A percentile compares a stretch with the other conserved stretches of the same genome.
phyloP scores from a whole-genome alignment of 164 flowering plant genomes.

The Tinospora cordifolia region DNA sequence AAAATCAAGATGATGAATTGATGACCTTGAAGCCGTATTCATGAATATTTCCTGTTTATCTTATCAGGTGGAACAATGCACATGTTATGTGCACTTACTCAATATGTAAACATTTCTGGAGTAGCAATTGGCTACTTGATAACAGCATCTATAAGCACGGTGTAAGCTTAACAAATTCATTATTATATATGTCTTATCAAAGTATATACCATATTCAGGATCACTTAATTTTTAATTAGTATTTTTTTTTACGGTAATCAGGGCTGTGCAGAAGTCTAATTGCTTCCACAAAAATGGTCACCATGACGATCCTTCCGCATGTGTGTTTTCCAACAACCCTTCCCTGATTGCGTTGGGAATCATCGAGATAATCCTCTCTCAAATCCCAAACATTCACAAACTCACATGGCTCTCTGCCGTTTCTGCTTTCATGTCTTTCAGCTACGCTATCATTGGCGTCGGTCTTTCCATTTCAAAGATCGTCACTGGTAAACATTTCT shows the following conservation, averaged over 20 bases:
- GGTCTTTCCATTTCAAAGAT: slow-evolving; percentile 31
- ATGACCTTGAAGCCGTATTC: no score
- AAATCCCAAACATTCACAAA: slow-evolving; percentile 44
- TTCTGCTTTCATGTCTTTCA: slow-evolving; percentile 48
- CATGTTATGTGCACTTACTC: slow-evolving; percentile 28
- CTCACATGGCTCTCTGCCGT: slow-evolving; percentile 39
- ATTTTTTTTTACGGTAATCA: slow-evolving; percentile 7
- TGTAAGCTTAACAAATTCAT: slow-evolving; percentile 28
- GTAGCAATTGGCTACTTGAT: slow-evolving; percentile 36
- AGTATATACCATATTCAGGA: background rate
- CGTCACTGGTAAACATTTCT: slow-evolving; percentile 24
- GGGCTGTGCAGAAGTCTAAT: slow-evolving; percentile 37
- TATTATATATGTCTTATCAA: no score
- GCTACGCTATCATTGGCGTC: slow-evolving; percentile 34
- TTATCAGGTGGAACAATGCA: slow-evolving; percentile 30
- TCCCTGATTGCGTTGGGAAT: slow-evolving; percentile 38
- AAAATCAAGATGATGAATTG: no score
- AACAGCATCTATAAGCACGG: slow-evolving; percentile 50
- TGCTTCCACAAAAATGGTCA: slow-evolving; percentile 41
- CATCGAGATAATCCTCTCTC: slow-evolving; percentile 33
- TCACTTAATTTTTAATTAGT: background rate
- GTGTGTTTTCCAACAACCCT: slow-evolving; percentile 22
- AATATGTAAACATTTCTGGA: slow-evolving; percentile 31
- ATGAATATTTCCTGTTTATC: no score
- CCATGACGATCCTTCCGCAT: slow-evolving; percentile 21